Base-by-base conservation (phyloP, 192 early-diverging fungal genomes). In the Umbelopsis isabellina region DNA sequence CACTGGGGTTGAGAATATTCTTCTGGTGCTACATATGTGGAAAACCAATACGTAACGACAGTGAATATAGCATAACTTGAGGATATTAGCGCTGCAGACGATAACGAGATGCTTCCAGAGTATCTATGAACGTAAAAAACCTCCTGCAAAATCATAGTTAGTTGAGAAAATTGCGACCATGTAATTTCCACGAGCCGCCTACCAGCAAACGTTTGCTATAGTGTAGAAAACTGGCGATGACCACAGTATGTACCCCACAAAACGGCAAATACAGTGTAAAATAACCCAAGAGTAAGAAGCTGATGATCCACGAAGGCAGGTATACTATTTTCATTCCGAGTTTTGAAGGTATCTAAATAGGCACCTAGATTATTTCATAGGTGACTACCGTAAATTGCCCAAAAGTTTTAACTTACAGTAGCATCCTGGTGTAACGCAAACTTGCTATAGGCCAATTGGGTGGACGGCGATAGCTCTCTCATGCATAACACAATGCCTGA, bases 321-420 rank as follows among this genome's bases (percentile, higher is more conserved):
- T 77, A 77, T n/a, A 77, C 73, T 12, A 73, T 0, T 3, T 70
- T 10, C 76, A 77, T 77, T 4, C 76, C 76, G 10, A 25, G 1
- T 25, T 27, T 41, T 35, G 71, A 72, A 6, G 67, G 35, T 9
- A 77, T 33, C 76, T 77, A 22, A 1, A 7, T 61, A 61, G 15
- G 2, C 0, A 41, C 1, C 37, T 41, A 41, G 37, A 30, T 61
- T 25, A 35, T 0, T 6, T 35, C 2, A 37, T 27, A 25, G 33
- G 15, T 2, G 0, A 35, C 5, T 35, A 52, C 25, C 22, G 20
- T 22, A 12, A 25, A 52, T 27, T 25, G 4, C 11, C 4, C 15
- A 35, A 2, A 35, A 35, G 2, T 16, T 35, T 1, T 11, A 35
- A 7, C 2, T 61, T 61, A 61, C 55, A 15, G 10, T 35, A n/a